Conservation (phyloP, 2,329 filamentous ascomycete genomes). For the Colletotrichum trifolii region DNA sequence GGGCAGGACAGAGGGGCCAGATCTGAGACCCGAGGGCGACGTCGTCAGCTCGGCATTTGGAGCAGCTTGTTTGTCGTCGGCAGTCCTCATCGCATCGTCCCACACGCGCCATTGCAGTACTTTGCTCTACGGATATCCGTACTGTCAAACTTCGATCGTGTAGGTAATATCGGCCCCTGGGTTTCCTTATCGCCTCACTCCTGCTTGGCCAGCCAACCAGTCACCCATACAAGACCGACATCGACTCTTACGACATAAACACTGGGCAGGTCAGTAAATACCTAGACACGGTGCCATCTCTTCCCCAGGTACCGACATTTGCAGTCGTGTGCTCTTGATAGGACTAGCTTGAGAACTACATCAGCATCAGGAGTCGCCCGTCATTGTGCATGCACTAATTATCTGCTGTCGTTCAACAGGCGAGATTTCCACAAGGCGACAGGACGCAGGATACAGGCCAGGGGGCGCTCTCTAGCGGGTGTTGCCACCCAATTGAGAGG, state of each 20-base stretch:
- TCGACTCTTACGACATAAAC: not conserved
- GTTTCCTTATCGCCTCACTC: slow-evolving; percentile 19
- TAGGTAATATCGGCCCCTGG: not conserved
- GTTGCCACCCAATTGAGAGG: slow-evolving; percentile 35
- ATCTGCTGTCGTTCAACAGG: slow-evolving; percentile 17
- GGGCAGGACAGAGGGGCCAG: not conserved
- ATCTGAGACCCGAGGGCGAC: slow-evolving; percentile 11
- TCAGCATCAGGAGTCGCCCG: slow-evolving; percentile 12
- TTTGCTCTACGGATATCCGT: not conserved
- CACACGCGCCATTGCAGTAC: slow-evolving; percentile 5
- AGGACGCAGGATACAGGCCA: slow-evolving; percentile 5
- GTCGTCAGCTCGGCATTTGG: slow-evolving; percentile 29
- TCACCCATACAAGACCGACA: not conserved
- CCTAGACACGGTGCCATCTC: no score
- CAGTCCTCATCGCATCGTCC: slow-evolving; percentile 6
- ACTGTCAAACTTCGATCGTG: slow-evolving; percentile 5
- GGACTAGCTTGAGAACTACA: no score
- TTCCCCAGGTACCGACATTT: not conserved
- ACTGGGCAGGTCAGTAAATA: no score
- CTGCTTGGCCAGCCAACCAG: not conserved
- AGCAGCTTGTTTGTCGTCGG: slow-evolving; percentile 14
- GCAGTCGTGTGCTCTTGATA: not conserved
- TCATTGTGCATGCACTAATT: slow-evolving; percentile 23
- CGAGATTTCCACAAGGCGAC: slow-evolving; percentile 30
- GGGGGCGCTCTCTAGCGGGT: slow-evolving; percentile 22